Evolutionary conservation across 2,329 filamentous ascomycete genomes (phyloP), one percentile per base, ranked within the genome.

Genomic region (Tolypocladium cylindrosporum): DNA sequence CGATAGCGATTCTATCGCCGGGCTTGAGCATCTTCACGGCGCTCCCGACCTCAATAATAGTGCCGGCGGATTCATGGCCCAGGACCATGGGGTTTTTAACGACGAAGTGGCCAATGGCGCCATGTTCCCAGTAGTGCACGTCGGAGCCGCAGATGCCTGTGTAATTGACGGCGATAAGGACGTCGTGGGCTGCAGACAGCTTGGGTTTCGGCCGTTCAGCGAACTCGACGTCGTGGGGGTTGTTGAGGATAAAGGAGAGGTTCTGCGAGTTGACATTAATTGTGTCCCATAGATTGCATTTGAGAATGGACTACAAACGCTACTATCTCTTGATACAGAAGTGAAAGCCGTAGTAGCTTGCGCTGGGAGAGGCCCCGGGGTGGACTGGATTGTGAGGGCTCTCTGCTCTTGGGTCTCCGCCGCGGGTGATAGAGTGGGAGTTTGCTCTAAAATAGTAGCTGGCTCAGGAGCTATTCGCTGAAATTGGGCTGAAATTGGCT

Each of bases 121-220:
- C 90, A 72, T 94, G 89, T 62, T 83, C 78, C 82, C 90, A 96
- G 84, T 96, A 96, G 79, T 96, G 77, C 67, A 90, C 89, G 74
- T 95, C 90, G 60, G 87, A 90, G 58, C 90, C 90, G 77, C 90
- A 95, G 74, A 96, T 94, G 65, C 90, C 90, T 2, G 90, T 95
- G 79, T 87, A 93, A 76, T 88, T 88, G 65, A 93, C 81, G 68
- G 88, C 85, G 62, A 95, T 85, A 66, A 93, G 81, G 63, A 95
- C 90, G 72, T 93, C 87, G 77, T 91, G 81, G 24, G 84, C 80
- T 55, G 78, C 77, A 61, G 81, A 73, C 65, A 94, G 76, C 59
- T 81, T 73, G 48, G 90, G 90, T 57, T 91, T 74, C 9, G 90
- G 89, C 9, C 87, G 84, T 69, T 93, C 87, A 74, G 87, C 85